Evolutionary conservation across 768 basidiomycete genomes (phyloP).

Genomic region (Agaricus bisporus): DNA sequence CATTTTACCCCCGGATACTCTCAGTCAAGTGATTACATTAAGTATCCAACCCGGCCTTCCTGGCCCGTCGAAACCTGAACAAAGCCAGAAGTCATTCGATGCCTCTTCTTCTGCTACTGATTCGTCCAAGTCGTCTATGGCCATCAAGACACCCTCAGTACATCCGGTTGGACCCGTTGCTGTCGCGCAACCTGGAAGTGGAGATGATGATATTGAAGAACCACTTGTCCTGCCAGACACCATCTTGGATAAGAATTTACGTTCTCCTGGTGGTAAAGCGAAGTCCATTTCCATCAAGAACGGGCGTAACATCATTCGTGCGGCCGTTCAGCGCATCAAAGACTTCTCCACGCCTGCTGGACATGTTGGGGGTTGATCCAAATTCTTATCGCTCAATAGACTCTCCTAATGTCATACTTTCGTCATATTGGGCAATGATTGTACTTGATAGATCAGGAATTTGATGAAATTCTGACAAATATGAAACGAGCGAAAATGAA

Average conservation of each 20-base stretch:
- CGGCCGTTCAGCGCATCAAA: conserved; percentile 32
- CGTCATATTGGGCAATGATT: not conserved
- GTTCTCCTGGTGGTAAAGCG: conserved; percentile 7
- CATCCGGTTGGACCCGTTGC: conserved; percentile 30
- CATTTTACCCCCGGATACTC: not conserved
- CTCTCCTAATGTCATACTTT: not conserved
- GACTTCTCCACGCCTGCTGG: conserved; percentile 21
- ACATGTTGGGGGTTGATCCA: not conserved
- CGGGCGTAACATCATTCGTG: conserved; percentile 28
- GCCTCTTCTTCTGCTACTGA: conserved; percentile 12
- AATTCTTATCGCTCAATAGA: not conserved
- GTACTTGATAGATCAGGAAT: not conserved
- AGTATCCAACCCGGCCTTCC: not conserved
- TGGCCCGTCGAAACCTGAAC: not conserved
- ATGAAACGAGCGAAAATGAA: too few relatives aligned
- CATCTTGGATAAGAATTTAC: conserved; percentile 2
- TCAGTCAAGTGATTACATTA: not conserved
- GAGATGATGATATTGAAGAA: conserved; percentile 29
- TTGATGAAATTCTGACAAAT: too few relatives aligned
- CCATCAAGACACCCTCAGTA: conserved; percentile 36
- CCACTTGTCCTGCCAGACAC: conserved; percentile 12
- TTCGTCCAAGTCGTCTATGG: conserved; percentile 11
- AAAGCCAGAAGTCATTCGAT: conserved; percentile 2
- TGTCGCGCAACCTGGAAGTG: conserved; percentile 37
- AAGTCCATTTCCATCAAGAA: conserved; percentile 15